A percentile compares a stretch with the other conserved stretches of the same genome.
phyloP scores from a whole-genome alignment of 192 early-diverging fungal genomes.

The Backusella sp. region DNA sequence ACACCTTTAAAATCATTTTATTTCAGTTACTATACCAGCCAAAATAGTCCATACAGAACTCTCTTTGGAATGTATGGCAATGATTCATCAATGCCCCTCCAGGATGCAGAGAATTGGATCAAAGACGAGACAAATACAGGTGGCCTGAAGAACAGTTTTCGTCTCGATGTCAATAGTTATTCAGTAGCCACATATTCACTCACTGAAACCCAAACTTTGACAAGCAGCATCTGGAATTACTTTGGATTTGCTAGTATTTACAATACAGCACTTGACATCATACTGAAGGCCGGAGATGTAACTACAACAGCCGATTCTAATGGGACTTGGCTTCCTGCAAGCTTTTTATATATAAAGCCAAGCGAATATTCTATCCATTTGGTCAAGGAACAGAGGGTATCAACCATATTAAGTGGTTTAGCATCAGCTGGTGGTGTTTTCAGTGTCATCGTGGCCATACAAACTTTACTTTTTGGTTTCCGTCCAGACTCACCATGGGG shows the following conservation, averaged over 20 bases:
- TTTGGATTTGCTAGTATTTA: neutral
- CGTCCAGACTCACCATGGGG: constrained; percentile 21
- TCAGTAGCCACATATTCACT: neutral
- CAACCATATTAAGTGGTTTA: constrained; percentile 9
- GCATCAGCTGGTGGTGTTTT: constrained; percentile 17
- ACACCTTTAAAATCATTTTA: neutral
- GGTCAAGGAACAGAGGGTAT: neutral
- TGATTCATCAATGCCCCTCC: neutral
- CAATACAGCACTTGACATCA: neutral
- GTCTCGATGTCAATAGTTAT: neutral
- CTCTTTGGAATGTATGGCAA: neutral
- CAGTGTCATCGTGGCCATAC: constrained; percentile 2
- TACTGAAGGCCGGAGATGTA: neutral
- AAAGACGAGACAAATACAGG: neutral
- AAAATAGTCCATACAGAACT: neutral
- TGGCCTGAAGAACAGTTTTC: neutral
- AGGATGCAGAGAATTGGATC: neutral
- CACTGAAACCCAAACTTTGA: neutral
- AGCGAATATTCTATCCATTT: neutral
- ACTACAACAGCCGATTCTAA: neutral
- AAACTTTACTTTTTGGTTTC: constrained; percentile 15
- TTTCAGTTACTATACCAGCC: constrained; percentile 3
- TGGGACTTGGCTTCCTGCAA: neutral
- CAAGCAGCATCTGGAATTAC: constrained; percentile 6
- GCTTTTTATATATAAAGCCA: neutral